Evolutionary conservation across 352 stramenopile genomes (phyloP), one percentile per base, ranked within the genome.

Genomic region (Phytophthora cajani): DNA sequence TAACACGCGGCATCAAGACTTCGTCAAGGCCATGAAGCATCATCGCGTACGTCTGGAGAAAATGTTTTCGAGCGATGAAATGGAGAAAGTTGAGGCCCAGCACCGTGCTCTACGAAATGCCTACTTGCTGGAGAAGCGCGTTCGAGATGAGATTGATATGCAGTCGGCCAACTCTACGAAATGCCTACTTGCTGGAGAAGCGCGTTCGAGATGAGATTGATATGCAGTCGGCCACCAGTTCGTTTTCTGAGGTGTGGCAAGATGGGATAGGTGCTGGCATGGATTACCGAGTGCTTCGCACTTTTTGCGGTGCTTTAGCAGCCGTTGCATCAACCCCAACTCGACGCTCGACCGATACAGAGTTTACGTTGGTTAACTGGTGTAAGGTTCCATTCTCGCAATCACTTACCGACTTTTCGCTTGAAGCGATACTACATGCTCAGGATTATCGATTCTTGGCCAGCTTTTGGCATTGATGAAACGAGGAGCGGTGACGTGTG

Each of bases 351-450:
- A 33, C 10, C 3, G 53, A 70, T 9, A 42, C 36, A 1, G 40
- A 65, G n/a, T 70, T 74, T 61, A 36, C 58, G 17, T 21, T 77
- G 47, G 44, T 74, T 30, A 77, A 77, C 46, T 77, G 70, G 70
- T 25, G 50, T 12, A 77, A 77, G 32, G 32, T 53, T 21, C 66
- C 59, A 7, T 71, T 71, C 44, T 64, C 65, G 5, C 60, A 71
- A 17, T 67, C 50, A 46, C 21, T 64, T 40, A 74, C 57, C 10
- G 65, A 77, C 25, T 71, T 77, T 58, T 38, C 55, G 16, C 30
- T 77, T 0, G 66, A 77, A 14, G 55, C 70, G 50, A 77, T 67
- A 49, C 27, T 77, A 21, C 66, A 77, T 47, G 59, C 60, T 42
- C 60, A 68, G 46, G 52, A 71, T 23, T 77, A 68, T 69, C 42